These are phyloP conservation scores for Paramecium tetraurelia DNA, from an alignment of 73 alveolate genomes.

Conservation along the genomic window DNA sequence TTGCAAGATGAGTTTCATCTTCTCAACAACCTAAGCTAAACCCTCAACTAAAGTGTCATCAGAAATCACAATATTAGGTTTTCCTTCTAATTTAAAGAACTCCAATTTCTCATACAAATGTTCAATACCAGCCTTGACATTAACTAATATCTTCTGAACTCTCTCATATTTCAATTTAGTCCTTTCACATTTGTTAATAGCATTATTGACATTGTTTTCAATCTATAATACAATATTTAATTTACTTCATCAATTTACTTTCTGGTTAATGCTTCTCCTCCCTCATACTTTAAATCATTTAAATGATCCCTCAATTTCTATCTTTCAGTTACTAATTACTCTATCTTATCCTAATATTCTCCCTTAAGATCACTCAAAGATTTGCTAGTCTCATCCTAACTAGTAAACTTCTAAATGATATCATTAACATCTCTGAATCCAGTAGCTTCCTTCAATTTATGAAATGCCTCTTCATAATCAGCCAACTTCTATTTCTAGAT, in stretches of 20 bases:
- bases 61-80: constrained; percentile 71
- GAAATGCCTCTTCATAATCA: constrained; percentile 79
- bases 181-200: constrained; percentile 71
- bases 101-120: constrained; percentile 77
- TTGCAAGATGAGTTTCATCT: constrained; percentile 57
- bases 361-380: constrained; percentile 77
- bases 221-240: neutral
- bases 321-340: constrained; percentile 74
- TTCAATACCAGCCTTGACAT: constrained; percentile 87
- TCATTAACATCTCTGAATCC: constrained; percentile 99
- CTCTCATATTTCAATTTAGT: constrained; percentile 82
- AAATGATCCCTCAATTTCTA: constrained; percentile 75
- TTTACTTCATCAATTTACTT: constrained; percentile 90
- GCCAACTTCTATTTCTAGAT: constrained; percentile 54
- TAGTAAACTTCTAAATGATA: constrained; percentile 95
- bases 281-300: constrained; percentile 84
- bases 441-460: constrained; percentile 86
- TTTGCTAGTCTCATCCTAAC: constrained; percentile 93
- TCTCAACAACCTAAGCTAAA: constrained; percentile 71
- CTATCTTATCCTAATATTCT: constrained; percentile 83
- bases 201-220: constrained; percentile 75
- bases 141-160: constrained; percentile 68
- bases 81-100: constrained; percentile 77
- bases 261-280: constrained; percentile 87
- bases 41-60: constrained; percentile 84